These are phyloP conservation scores for Cladobotryum mycophilum DNA, from an alignment of 2,329 filamentous ascomycete species.

Conservation along the genomic window DNA sequence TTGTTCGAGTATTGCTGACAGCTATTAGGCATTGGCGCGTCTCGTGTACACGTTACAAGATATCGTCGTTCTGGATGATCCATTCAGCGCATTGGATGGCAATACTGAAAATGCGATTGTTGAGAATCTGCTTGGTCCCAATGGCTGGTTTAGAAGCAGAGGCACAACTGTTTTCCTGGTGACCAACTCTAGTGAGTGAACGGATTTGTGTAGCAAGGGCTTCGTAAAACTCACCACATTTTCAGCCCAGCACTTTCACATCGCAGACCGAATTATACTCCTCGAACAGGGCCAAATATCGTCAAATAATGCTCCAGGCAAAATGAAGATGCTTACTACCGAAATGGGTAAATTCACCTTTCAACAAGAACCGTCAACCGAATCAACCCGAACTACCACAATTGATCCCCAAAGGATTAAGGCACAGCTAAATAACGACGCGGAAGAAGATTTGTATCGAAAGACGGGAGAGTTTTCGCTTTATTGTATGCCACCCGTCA, in stretches of 20 bases:
- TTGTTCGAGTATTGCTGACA: neutral
- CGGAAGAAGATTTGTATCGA: slow-evolving; percentile 7
- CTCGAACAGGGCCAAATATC: slow-evolving; percentile 24
- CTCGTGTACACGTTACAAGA: slow-evolving; percentile 8
- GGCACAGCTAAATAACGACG: slow-evolving; percentile 14
- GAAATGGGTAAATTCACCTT: slow-evolving; percentile 7
- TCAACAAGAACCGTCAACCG: neutral
- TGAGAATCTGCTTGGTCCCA: slow-evolving; percentile 10
- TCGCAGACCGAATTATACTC: slow-evolving; percentile 36
- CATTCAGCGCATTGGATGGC: slow-evolving; percentile 16
- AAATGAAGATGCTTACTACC: neutral
- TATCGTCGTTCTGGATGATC: slow-evolving; percentile 15
- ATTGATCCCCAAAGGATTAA: neutral
- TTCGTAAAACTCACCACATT: neutral
- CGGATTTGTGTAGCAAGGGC: no score
- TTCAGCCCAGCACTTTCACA: slow-evolving; percentile 29
- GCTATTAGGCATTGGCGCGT: slow-evolving; percentile 12
- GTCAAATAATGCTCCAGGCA: neutral
- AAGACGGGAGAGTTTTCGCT: slow-evolving; percentile 29
- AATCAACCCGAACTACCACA: no score
- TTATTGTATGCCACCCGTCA: slow-evolving; percentile 23
- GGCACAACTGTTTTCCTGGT: slow-evolving; percentile 27
- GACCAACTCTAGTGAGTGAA: slow-evolving; percentile 19
- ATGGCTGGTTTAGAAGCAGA: slow-evolving; percentile 23
- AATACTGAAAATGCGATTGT: slow-evolving; percentile 13